Evolutionary conservation across 139 green algal species (phyloP), one percentile per base, ranked within the genome.

Genomic region (Coccomyxa sp.): DNA sequence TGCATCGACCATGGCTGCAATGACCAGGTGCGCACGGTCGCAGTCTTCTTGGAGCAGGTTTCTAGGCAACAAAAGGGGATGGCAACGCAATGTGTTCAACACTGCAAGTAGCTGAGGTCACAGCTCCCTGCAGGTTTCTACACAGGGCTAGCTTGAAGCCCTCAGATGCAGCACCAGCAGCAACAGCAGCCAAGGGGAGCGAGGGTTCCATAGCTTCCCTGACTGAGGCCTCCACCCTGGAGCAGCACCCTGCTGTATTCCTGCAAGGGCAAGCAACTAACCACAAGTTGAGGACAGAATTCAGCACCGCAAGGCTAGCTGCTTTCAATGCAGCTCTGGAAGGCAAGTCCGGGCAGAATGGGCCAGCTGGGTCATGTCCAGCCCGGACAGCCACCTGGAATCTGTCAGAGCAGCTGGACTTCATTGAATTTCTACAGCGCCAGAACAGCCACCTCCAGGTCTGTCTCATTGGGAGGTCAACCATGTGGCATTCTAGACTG

Each of bases 371-470:
- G 33, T 31, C 35, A 34, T 36, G 33, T 18, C 14, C 64, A 64
- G 64, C 33, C 70, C 33, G 35, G 33, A 14, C 33, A 74, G 35
- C 35, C n/a, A 69, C 76, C 55, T 55, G 9, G 36, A 40, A 68
- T 27, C 39, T 73, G 14, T 36, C 37, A 14, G 38, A 27, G 1
- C 8, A 81, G 29, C 55, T 84, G 69, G 75, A 84, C 70, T 84
- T 80, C 70, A n/a, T 78, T 8, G 80, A 84, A 29, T 84, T 84
- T 70, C 68, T 84, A 69, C 27, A 70, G 9, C 77, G 80, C 8
- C 80, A 84, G 69, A n/a, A 33, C 6, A 69, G 36, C 16, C 81
- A 81, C 70, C 37, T 81, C n/a, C 27, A 77, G 79, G 79, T 82
- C 12, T 31, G 73, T 38, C 10, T 40, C 70, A 64, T 64, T 14